Percentiles rank a stretch among this genome's conserved stretches.
These are phyloP conservation scores for Boletus patriciae DNA, from an alignment of 768 basidiomycete genomes.

Conservation along the genomic window DNA sequence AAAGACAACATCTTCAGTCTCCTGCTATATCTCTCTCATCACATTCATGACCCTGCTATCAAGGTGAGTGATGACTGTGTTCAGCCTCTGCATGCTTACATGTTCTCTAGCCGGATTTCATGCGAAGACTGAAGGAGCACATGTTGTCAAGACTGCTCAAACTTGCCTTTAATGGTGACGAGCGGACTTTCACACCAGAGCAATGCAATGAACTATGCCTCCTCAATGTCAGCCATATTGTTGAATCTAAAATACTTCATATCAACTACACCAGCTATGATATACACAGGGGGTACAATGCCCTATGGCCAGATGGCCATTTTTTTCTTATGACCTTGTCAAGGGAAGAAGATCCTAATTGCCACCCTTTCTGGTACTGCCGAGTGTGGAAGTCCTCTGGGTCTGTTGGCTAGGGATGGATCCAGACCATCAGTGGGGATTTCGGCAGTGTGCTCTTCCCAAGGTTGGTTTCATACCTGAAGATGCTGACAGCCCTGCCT, in stretches of 20 bases:
- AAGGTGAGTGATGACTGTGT: no score
- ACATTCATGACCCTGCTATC: no score
- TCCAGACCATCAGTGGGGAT: no score
- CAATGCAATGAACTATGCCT: neutral
- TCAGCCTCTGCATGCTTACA: no score
- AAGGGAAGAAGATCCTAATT: neutral
- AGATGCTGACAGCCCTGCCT: no score
- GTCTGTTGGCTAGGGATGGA: no score
- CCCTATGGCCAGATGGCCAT: neutral
- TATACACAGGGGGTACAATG: neutral
- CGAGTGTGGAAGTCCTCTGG: no score
- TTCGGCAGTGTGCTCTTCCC: no score
- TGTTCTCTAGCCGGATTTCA: neutral
- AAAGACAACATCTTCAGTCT: neutral
- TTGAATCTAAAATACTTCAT: neutral
- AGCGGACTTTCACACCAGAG: neutral
- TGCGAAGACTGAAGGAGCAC: neutral
- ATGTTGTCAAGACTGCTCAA: neutral
- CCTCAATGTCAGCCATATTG: neutral
- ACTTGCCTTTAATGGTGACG: neutral
- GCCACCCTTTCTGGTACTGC: neutral
- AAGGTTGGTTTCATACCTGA: no score
- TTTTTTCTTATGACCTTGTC: neutral
- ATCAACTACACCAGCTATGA: conserved; percentile 3
- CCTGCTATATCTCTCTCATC: no score